A percentile compares a stretch with the other conserved stretches of the same genome.
Conservation (phyloP, 495 filamentous ascomycete genomes). For the Penicillium argentinense region DNA sequence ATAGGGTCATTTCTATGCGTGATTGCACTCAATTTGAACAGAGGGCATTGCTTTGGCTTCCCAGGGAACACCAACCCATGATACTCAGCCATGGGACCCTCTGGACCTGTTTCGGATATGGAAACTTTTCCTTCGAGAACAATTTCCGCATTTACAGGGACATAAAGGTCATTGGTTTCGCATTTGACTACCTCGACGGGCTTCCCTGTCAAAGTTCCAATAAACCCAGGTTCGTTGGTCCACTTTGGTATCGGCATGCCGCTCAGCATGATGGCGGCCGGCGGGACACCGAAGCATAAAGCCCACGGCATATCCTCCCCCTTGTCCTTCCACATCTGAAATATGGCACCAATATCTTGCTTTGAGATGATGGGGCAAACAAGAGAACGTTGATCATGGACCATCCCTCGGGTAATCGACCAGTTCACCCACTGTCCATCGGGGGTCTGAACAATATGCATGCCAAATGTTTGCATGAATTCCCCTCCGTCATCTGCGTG, state of each 20-base stretch:
- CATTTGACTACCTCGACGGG: slow-evolving; percentile 39
- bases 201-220: slow-evolving; percentile 32
- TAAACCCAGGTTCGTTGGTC: slow-evolving; percentile 34
- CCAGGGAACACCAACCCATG: slow-evolving; percentile 35
- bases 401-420: slow-evolving; percentile 42
- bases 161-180: slow-evolving; percentile 36
- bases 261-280: slow-evolving; percentile 38
- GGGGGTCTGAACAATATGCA: slow-evolving; percentile 37
- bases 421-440: slow-evolving; percentile 40
- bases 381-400: slow-evolving; percentile 30
- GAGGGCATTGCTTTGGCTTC: slow-evolving; percentile 23
- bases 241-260: slow-evolving; percentile 39
- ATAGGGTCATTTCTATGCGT: slow-evolving; percentile 36
- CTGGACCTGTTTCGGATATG: slow-evolving; percentile 27
- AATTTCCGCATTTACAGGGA: slow-evolving; percentile 41
- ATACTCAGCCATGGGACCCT: slow-evolving; percentile 40
- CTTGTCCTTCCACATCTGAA: slow-evolving; percentile 36
- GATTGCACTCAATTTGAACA: slow-evolving; percentile 38
- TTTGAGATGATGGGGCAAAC: slow-evolving; percentile 28
- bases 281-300: slow-evolving; percentile 37
- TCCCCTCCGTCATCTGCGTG: slow-evolving; percentile 39
- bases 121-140: slow-evolving; percentile 40
- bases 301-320: slow-evolving; percentile 38
- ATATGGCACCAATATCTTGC: slow-evolving; percentile 37
- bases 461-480: slow-evolving; percentile 40